Evolutionary conservation across 108 stramenopile genomes (phyloP).

Genomic region (Fistulifera pelliculosa): DNA sequence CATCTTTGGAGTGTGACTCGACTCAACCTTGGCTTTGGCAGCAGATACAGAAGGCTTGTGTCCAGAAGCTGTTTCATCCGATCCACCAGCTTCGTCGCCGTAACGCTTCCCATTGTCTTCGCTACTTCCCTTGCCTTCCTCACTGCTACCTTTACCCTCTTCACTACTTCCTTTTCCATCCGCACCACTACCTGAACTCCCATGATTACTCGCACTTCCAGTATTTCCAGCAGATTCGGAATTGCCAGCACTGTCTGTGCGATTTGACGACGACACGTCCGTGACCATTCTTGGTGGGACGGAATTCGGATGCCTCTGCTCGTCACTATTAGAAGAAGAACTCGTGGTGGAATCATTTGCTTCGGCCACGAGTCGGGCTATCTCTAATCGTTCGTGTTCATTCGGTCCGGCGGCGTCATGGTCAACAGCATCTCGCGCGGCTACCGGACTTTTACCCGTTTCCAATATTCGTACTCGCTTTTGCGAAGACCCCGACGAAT

Average conservation of each 20-base stretch:
- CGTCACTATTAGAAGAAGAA: not conserved
- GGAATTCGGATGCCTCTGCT: not conserved
- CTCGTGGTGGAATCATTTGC: not conserved
- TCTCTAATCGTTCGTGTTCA: not conserved
- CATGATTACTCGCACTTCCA: constrained; percentile 32
- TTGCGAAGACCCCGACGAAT: no score
- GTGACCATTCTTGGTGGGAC: not conserved
- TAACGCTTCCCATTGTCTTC: constrained; percentile 1
- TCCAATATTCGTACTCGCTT: constrained; percentile 6
- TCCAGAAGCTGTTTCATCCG: constrained; percentile 3
- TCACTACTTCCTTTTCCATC: constrained; percentile 29
- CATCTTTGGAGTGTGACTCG: not conserved
- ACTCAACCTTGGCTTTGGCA: not conserved
- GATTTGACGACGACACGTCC: constrained; percentile 3
- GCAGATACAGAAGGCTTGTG: not conserved
- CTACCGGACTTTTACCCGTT: not conserved
- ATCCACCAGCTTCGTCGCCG: constrained; percentile 2
- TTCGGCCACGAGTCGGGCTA: not conserved
- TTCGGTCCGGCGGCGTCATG: not conserved
- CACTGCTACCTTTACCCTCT: constrained; percentile 28
- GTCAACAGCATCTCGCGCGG: not conserved
- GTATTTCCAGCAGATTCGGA: constrained; percentile 18
- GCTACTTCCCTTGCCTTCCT: constrained; percentile 16
- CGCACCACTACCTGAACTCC: constrained; percentile 19
- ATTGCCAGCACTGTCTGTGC: constrained; percentile 2